phyloP scores from a whole-genome alignment of 2,329 filamentous ascomycete genomes.

The Colletotrichum costaricense region DNA sequence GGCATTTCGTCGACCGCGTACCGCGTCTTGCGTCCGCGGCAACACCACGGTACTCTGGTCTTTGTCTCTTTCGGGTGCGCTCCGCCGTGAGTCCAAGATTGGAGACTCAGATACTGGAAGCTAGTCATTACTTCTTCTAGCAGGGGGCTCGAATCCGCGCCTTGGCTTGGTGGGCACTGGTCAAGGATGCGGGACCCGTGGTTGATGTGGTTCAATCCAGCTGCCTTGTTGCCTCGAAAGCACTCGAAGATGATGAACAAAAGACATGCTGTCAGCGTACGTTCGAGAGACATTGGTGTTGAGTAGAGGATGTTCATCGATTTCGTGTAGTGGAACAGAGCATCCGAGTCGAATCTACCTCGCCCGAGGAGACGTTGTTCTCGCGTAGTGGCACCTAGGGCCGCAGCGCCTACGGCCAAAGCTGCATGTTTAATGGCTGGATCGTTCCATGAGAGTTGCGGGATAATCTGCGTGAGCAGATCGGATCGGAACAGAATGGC shows the following conservation, averaged over 20 bases:
- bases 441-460: constrained; percentile 26
- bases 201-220: constrained; percentile 52
- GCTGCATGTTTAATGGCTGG: constrained; percentile 48
- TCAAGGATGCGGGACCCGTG: constrained; percentile 41
- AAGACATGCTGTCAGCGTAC: constrained; percentile 48
- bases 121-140: not conserved
- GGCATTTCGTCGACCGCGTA: constrained; percentile 30
- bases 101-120: constrained; percentile 4
- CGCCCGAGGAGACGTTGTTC: constrained; percentile 13
- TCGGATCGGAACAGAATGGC: constrained; percentile 7
- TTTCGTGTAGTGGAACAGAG: constrained; percentile 52
- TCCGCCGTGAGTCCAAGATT: constrained; percentile 11
- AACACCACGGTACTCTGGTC: constrained; percentile 20
- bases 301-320: constrained; percentile 48
- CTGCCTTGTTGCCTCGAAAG: constrained; percentile 50
- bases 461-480: constrained; percentile 29
- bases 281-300: constrained; percentile 46
- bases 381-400: not conserved
- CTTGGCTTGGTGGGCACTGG: not conserved
- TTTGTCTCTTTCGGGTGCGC: not conserved
- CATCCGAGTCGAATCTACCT: constrained; percentile 45
- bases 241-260: constrained; percentile 55
- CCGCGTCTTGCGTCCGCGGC: not conserved
- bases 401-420: constrained; percentile 51
- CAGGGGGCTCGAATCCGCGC: not conserved